These are phyloP conservation scores for Lyophyllum atratum DNA, from an alignment of 768 basidiomycete genomes.

Conservation along the genomic window DNA sequence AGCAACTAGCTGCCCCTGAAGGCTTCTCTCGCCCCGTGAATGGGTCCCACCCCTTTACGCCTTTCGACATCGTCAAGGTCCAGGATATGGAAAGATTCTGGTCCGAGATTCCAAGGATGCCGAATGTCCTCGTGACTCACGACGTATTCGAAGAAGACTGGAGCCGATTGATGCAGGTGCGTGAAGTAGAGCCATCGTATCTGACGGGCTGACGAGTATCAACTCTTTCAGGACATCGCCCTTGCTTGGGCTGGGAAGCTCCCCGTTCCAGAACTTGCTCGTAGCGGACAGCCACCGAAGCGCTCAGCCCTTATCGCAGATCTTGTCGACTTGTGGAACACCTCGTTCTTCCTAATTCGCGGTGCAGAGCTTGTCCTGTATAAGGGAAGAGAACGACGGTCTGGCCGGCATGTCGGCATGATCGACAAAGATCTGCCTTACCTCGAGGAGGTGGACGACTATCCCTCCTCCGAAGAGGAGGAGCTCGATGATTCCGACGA, in stretches of 20 bases:
- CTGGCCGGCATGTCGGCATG: conserved; percentile 59
- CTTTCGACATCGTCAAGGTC: conserved; percentile 71
- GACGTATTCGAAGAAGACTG: conserved; percentile 81
- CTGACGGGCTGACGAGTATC: background rate
- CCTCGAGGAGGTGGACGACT: conserved; percentile 43
- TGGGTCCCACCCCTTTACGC: conserved; percentile 62
- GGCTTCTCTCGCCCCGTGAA: conserved; percentile 77
- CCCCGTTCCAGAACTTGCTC: conserved; percentile 56
- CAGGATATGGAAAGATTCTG: conserved; percentile 78
- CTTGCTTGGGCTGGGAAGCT: conserved; percentile 79
- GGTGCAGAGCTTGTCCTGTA: conserved; percentile 82
- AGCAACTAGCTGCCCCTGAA: conserved; percentile 62
- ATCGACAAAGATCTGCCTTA: conserved; percentile 56
- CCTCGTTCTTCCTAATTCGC: conserved; percentile 70
- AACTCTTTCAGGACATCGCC: conserved; percentile 57
- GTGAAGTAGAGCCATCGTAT: conserved; percentile 19
- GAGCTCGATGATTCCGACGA: conserved; percentile 30
- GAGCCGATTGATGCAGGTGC: conserved; percentile 75
- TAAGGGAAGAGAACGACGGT: conserved; percentile 76
- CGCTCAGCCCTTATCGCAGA: conserved; percentile 65
- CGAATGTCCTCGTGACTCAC: conserved; percentile 68
- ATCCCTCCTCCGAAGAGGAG: conserved; percentile 40
- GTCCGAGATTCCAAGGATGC: conserved; percentile 70
- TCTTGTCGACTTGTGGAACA: conserved; percentile 80
- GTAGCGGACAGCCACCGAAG: conserved; percentile 51